Evolutionary conservation across 2,329 filamentous ascomycete species (phyloP).

Genomic region (Rosellinia necatrix): DNA sequence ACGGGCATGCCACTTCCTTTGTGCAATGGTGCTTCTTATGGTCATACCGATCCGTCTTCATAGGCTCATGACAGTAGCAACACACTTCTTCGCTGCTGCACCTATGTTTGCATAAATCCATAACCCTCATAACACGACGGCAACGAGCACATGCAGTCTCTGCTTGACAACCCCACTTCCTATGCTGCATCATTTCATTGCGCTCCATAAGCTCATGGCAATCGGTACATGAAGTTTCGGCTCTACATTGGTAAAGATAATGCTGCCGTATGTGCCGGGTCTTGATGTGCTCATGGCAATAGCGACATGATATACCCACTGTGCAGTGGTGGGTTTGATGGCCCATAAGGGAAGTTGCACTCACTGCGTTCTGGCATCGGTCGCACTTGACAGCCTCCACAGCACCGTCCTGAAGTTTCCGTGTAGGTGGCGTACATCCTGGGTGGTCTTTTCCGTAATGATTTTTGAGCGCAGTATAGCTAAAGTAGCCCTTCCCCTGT

Average conservation of each 20-base stretch:
- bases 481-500: slow-evolving; percentile 19
- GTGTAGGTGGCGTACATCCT: background rate
- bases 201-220: too few species aligned
- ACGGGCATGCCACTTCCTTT: background rate
- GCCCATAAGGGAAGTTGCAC: too few species aligned
- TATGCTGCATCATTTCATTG: too few species aligned
- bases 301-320: too few species aligned
- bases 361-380: background rate
- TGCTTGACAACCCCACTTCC: too few species aligned
- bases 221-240: too few species aligned
- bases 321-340: too few species aligned
- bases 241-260: too few species aligned
- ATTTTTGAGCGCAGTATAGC: background rate
- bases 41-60: background rate
- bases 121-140: too few species aligned
- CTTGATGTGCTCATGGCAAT: slow-evolving; percentile 5
- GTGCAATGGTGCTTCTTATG: background rate
- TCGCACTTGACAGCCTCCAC: background rate
- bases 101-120: background rate
- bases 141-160: too few species aligned
- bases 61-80: background rate
- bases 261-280: too few species aligned
- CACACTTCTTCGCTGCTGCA: background rate
- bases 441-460: slow-evolving; percentile 18
- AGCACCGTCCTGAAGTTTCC: background rate